These are phyloP conservation scores for Suhomyces ambrosiae DNA, from an alignment of 1,139 yeast species.

Conservation along the genomic window DNA sequence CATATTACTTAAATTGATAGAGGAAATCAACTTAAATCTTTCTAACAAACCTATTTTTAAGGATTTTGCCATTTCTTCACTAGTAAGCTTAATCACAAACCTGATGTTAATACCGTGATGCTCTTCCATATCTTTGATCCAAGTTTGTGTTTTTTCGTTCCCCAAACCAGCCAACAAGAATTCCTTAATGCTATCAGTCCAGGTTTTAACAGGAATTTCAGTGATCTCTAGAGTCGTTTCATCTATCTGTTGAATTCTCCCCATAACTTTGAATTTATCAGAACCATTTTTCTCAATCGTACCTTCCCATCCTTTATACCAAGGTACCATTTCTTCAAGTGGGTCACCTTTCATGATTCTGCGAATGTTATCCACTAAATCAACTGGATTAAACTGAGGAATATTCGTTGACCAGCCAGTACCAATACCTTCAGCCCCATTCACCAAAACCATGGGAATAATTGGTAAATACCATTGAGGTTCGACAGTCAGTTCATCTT, in stretches of 20 bases:
- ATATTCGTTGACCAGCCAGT: constrained; percentile 98
- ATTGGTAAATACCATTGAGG: constrained; percentile 96
- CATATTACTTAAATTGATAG: constrained; percentile 80
- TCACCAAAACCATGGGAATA: constrained; percentile 87
- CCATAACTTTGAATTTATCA: constrained; percentile 74
- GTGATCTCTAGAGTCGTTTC: constrained; percentile 83
- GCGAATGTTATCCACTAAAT: constrained; percentile 72
- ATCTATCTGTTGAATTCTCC: constrained; percentile 80
- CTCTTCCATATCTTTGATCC: constrained; percentile 96
- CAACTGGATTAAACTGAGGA: constrained; percentile 87
- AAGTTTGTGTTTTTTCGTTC: constrained; percentile 66
- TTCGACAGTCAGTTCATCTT: constrained; percentile 92
- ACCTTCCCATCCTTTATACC: constrained; percentile 98
- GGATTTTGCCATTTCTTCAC: constrained; percentile 83
- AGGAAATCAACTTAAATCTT: constrained; percentile 74
- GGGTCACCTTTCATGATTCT: constrained; percentile 75
- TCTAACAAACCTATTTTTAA: constrained; percentile 74
- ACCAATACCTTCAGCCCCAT: constrained; percentile 98
- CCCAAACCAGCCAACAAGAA: constrained; percentile 78
- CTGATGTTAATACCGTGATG: constrained; percentile 84
- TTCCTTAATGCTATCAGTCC: constrained; percentile 92
- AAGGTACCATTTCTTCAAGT: constrained; percentile 76
- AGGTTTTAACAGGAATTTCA: constrained; percentile 88
- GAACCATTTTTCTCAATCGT: constrained; percentile 61
- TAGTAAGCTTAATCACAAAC: constrained; percentile 72